Percentiles rank a stretch among this genome's conserved stretches.
phyloP scores from a whole-genome alignment of 2,329 filamentous ascomycete species.

The Microsporum ferrugineum region DNA sequence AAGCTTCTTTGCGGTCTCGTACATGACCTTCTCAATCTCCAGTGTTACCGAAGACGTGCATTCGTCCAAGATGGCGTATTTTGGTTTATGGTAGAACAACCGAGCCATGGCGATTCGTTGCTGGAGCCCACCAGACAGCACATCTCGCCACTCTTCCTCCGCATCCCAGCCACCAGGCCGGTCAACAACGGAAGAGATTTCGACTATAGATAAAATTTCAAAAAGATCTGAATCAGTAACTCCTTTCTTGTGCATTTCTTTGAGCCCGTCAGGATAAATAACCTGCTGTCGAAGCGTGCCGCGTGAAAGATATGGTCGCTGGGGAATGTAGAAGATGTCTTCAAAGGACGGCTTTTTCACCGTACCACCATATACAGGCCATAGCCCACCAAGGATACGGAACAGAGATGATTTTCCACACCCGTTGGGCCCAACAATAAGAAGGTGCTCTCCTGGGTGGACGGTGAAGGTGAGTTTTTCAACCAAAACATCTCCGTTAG shows the following conservation, averaged over 20 bases:
- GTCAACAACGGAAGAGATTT: constrained; percentile 71
- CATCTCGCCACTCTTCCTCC: constrained; percentile 93
- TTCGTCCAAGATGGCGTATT: constrained; percentile 93
- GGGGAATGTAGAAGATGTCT: constrained; percentile 96
- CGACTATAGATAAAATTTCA: constrained; percentile 63
- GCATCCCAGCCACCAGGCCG: constrained; percentile 78
- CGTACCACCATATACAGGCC: constrained; percentile 92
- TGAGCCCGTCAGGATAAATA: constrained; percentile 82
- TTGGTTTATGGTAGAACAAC: constrained; percentile 83
- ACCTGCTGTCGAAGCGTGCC: constrained; percentile 93
- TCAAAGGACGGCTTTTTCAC: constrained; percentile 85
- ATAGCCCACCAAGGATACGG: constrained; percentile 87
- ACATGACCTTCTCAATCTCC: constrained; percentile 92
- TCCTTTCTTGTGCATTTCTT: constrained; percentile 75
- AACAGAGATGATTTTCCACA: constrained; percentile 96
- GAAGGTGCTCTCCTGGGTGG: constrained; percentile 72
- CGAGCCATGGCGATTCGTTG: constrained; percentile 95
- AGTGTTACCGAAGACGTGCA: constrained; percentile 93
- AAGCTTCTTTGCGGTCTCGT: constrained; percentile 82
- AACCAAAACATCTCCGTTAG: constrained; percentile 88
- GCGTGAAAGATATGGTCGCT: constrained; percentile 83
- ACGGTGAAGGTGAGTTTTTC: constrained; percentile 78
- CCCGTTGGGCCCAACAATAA: constrained; percentile 92
- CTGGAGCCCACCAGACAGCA: constrained; percentile 82
- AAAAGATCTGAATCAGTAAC: constrained; percentile 72